These are phyloP conservation scores for Polygonum aviculare DNA, from an alignment of 148 eudicot species.

Conservation along the genomic window DNA sequence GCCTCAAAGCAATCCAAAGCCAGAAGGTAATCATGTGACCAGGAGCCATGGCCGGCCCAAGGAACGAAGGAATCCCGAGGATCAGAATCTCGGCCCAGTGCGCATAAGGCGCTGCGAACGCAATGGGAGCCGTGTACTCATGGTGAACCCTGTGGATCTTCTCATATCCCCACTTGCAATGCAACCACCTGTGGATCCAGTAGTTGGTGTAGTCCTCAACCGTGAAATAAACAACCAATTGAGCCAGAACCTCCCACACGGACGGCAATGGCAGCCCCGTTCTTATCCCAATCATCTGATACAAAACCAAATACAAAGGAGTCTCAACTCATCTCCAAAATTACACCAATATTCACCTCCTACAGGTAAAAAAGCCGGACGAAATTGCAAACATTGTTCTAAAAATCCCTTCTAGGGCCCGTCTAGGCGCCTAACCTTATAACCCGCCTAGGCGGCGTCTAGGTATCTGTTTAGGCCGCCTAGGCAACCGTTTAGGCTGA, in stretches of 20 bases:
- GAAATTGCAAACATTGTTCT: too few species aligned
- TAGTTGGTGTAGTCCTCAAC: conserved; percentile 85
- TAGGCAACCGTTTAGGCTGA: too few species aligned
- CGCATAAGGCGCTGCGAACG: conserved; percentile 80
- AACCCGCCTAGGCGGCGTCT: too few species aligned
- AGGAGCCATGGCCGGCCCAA: conserved; percentile 82
- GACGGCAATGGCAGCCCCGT: conserved; percentile 89
- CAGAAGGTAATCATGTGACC: conserved; percentile 92
- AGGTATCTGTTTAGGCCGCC: too few species aligned
- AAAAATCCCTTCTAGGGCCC: too few species aligned
- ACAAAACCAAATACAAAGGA: background rate
- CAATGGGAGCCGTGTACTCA: conserved; percentile 82
- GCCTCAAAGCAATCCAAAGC: conserved; percentile 90
- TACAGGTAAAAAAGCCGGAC: too few species aligned
- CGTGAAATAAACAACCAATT: conserved; percentile 60
- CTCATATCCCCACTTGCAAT: conserved; percentile 86
- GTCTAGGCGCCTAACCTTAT: too few species aligned
- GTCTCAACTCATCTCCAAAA: background rate
- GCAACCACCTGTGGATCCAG: conserved; percentile 86
- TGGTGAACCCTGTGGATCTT: conserved; percentile 90
- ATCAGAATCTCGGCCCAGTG: conserved; percentile 90
- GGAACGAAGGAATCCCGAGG: conserved; percentile 83
- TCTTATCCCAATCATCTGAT: conserved; percentile 67
- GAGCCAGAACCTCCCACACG: conserved; percentile 51
- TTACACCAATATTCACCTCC: background rate